A percentile compares a stretch with the other conserved stretches of the same genome.
phyloP scores from a whole-genome alignment of 257 asterid species.

The Scutellaria galericulata region DNA sequence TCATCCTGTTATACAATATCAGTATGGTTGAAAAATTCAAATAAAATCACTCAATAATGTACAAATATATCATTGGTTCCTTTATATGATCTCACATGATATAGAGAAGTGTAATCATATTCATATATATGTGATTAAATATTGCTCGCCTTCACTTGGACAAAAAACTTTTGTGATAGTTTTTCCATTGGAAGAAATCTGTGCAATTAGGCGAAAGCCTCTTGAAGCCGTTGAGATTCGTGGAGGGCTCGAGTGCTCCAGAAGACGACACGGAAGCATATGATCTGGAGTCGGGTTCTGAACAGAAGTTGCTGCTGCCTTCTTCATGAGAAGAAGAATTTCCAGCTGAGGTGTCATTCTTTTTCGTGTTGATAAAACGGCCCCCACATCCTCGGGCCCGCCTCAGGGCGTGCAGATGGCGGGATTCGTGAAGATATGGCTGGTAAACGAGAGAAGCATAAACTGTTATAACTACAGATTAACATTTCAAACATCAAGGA shows the following conservation, averaged over 20 bases:
- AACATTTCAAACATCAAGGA: background rate
- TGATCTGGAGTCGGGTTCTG: conserved; percentile 24
- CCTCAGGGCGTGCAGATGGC: conserved; percentile 56
- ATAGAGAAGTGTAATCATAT: background rate
- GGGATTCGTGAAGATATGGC: conserved; percentile 77
- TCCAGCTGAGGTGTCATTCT: conserved; percentile 11
- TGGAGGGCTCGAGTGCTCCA: conserved; percentile 16
- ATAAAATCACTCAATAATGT: conserved; percentile 33
- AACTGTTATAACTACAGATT: background rate
- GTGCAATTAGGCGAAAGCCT: conserved; percentile 18
- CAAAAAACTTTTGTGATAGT: conserved; percentile 24
- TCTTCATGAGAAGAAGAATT: conserved; percentile 31
- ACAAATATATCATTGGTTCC: conserved; percentile 12
- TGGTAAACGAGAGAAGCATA: conserved; percentile 35
- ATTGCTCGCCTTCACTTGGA: conserved; percentile 32
- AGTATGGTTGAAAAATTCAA: background rate
- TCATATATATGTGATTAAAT: background rate
- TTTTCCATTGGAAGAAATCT: conserved; percentile 34
- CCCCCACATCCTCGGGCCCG: conserved; percentile 78
- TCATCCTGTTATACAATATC: conserved; percentile 1
- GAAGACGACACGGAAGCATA: conserved; percentile 25
- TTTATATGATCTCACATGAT: conserved; percentile 15
- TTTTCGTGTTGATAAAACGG: conserved; percentile 62
- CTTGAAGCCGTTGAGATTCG: conserved; percentile 29
- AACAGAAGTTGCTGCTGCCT: conserved; percentile 14